These are phyloP conservation scores for Aspergillus sp. DNA, from an alignment of 2,329 filamentous ascomycete species.

Conservation along the genomic window DNA sequence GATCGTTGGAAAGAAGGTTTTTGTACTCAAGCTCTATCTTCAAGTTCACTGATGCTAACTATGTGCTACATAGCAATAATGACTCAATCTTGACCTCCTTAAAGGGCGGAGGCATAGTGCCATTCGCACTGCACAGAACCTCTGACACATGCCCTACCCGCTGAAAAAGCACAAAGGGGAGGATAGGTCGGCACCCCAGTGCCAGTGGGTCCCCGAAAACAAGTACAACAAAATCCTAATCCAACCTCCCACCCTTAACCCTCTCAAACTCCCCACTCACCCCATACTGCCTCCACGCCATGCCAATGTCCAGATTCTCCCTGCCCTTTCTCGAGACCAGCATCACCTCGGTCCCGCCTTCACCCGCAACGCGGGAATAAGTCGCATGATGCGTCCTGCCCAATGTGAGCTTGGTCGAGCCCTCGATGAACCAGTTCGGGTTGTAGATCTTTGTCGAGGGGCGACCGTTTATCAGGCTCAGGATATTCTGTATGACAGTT, in stretches of 20 bases:
- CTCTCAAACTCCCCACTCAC: not conserved
- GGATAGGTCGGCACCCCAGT: too few species aligned
- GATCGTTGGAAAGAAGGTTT: too few species aligned
- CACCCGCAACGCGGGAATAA: not conserved
- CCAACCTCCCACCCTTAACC: not conserved
- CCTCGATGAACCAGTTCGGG: slow-evolving; percentile 51
- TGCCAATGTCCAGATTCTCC: not conserved
- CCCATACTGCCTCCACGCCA: not conserved
- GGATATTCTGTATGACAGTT: slow-evolving; percentile 60
- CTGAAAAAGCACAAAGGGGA: too few species aligned
- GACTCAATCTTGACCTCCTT: too few species aligned
- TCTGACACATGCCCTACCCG: too few species aligned
- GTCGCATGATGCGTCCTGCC: slow-evolving; percentile 32
- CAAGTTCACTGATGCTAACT: too few species aligned
- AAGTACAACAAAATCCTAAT: not conserved
- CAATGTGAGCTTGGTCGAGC: slow-evolving; percentile 59
- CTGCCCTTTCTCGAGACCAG: not conserved
- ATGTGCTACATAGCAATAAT: too few species aligned
- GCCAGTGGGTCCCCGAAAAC: too few species aligned
- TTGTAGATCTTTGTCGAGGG: slow-evolving; percentile 46
- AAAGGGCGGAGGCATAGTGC: too few species aligned
- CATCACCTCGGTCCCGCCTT: not conserved
- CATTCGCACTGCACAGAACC: too few species aligned
- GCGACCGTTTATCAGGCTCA: slow-evolving; percentile 51
- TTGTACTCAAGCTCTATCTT: too few species aligned